These are phyloP conservation scores for Cyamopsis tetragonoloba DNA, from an alignment of 306 rosid species.

Conservation along the genomic window DNA sequence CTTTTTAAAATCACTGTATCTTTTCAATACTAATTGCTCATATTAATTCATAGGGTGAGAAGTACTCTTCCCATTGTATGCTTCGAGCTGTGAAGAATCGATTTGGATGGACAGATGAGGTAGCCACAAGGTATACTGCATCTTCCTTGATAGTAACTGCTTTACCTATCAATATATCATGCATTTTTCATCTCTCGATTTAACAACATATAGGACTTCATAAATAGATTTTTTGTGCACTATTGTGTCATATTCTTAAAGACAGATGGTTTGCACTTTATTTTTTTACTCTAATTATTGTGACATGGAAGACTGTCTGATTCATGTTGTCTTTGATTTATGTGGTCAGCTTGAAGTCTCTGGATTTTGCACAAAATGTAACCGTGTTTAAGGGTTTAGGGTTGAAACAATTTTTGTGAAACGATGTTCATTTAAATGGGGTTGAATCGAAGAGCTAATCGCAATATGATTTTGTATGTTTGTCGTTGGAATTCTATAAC, in stretches of 20 bases:
- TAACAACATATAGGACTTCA: background rate
- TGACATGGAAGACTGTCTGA: slow-evolving; percentile 5
- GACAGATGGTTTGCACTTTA: background rate
- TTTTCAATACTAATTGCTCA: slow-evolving; percentile 20
- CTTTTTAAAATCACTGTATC: slow-evolving; percentile 1
- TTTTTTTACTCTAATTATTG: background rate
- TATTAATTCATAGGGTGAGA: slow-evolving; percentile 66
- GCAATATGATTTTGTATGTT: background rate
- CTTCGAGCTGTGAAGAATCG: slow-evolving; percentile 95
- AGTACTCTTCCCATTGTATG: slow-evolving; percentile 74
- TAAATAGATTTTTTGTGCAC: background rate
- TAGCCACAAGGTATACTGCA: slow-evolving; percentile 21
- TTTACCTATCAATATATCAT: background rate
- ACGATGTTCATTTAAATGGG: background rate
- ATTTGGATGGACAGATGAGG: slow-evolving; percentile 96
- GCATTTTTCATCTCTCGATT: background rate
- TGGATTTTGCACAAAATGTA: slow-evolving; percentile 83
- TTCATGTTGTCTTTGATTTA: slow-evolving; percentile 1
- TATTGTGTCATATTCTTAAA: background rate
- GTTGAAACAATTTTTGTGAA: too few species aligned
- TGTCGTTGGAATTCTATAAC: background rate
- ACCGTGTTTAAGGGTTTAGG: too few species aligned
- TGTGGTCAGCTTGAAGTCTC: slow-evolving; percentile 85
- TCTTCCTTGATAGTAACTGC: background rate
- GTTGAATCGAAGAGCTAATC: background rate